A percentile compares a stretch with the other conserved stretches of the same genome.
Evolutionary conservation across 352 stramenopile genomes (phyloP).

Genomic region (Pythium aphanidermatum): DNA sequence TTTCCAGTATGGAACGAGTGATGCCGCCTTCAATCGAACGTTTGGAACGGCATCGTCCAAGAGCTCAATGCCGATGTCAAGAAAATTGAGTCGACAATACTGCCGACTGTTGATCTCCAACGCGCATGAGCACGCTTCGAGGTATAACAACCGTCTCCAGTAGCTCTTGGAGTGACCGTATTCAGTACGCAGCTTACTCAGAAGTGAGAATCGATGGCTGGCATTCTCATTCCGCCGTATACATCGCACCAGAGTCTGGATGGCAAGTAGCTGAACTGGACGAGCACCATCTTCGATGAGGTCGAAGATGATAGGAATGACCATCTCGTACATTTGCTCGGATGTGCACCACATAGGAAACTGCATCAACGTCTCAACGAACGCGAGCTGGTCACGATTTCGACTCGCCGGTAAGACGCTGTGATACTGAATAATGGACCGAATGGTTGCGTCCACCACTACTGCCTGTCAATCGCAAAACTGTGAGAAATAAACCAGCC

Average conservation of each 20-base stretch:
- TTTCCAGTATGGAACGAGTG: conserved; percentile 62
- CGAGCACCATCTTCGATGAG: conserved; percentile 69
- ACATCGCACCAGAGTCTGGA: conserved; percentile 56
- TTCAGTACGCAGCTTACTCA: conserved; percentile 60
- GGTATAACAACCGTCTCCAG: conserved; percentile 67
- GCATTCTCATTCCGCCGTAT: conserved; percentile 65
- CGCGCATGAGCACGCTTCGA: conserved; percentile 62
- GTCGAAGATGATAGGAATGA: conserved; percentile 74
- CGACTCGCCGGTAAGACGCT: conserved; percentile 51
- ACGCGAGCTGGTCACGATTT: conserved; percentile 62
- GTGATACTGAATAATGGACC: conserved; percentile 71
- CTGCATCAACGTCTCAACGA: conserved; percentile 54
- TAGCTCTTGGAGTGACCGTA: conserved; percentile 72
- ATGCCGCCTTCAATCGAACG: conserved; percentile 64
- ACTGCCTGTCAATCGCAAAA: conserved; percentile 20
- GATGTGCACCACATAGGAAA: conserved; percentile 56
- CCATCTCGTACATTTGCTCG: conserved; percentile 61
- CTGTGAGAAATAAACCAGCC: neutral
- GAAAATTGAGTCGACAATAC: conserved; percentile 69
- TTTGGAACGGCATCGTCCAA: conserved; percentile 71
- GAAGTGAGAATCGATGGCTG: conserved; percentile 61
- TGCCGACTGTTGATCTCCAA: conserved; percentile 60
- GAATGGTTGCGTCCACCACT: conserved; percentile 52
- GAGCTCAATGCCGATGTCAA: conserved; percentile 70
- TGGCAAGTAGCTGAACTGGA: conserved; percentile 61